Evolutionary conservation across 2,329 filamentous ascomycete species (phyloP), one percentile per base, ranked within the genome.

Genomic region (Geoglossum cookeanum): DNA sequence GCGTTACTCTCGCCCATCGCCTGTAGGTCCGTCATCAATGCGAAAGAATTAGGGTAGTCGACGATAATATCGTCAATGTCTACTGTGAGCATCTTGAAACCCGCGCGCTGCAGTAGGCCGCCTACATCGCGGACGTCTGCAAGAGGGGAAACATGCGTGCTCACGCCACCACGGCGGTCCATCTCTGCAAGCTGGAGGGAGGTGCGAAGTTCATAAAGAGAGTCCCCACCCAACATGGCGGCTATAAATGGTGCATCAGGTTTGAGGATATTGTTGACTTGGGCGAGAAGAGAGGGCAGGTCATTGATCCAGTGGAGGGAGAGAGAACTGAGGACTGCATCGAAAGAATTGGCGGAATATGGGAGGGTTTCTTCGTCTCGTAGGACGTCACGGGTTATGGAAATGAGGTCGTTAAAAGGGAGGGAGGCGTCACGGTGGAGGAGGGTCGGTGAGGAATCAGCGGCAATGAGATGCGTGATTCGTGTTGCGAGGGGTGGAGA

Each of bases 291-390:
- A 0, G 85, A 86, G 0, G 92, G 92, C 4, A 98, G 79, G 68
- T 98, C 88, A 68, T 98, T 98, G 75, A 96, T 85, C 92, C 92
- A 98, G 71, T 98, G 92, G 67, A 98, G 75, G 58, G 85, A 90
- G 59, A 95, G 73, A 58, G 85, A 94, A 67, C 87, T 94, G 60
- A 98, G 74, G 9, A 96, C 87, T 4, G 94, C 81, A 68, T 97
- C 90, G 68, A 96, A 97, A 3, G 83, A 81, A 62, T 82, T 78
- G 3, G 85, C 73, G 53, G 79, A 79, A 67, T 84, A 96, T 0
- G 88, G 87, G 0, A 96, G 72, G 2, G 79, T 77, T 68, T 90
- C 87, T 55, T 85, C 81, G 62, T 85, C 79, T 0, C 78, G 71
- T n/a, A 96, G 74, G 3, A 95, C 81, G 45, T 87, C 76, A 17